Conservation (phyloP, 2,329 filamentous ascomycete species). For the Fusarium newnesense region DNA sequence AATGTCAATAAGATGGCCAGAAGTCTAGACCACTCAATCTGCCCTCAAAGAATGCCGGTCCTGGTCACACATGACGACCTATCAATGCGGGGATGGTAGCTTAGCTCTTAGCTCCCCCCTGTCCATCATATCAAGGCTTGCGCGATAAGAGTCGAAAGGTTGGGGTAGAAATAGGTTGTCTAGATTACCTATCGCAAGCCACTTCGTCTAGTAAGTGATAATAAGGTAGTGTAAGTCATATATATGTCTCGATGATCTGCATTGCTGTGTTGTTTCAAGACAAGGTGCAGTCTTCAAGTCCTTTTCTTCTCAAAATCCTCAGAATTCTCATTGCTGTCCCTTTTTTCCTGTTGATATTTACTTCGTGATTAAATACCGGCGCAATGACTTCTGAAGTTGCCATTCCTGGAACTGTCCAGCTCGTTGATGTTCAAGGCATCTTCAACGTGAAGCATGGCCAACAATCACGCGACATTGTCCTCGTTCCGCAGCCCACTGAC, state of each 20-base stretch:
- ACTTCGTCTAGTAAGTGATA: background rate
- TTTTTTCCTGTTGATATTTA: background rate
- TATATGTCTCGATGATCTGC: background rate
- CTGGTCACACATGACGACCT: background rate
- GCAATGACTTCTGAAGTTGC: background rate
- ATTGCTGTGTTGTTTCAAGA: background rate
- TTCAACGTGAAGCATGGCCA: constrained; percentile 34
- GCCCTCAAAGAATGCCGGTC: background rate
- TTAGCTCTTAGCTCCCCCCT: background rate
- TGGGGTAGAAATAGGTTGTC: background rate
- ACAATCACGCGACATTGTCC: constrained; percentile 31
- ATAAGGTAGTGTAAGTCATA: background rate
- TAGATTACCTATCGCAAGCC: background rate
- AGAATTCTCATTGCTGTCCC: background rate
- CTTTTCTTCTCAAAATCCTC: background rate
- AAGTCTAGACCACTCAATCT: background rate
- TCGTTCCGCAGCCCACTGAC: constrained; percentile 38
- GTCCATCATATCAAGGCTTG: background rate
- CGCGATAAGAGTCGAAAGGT: constrained; percentile 1
- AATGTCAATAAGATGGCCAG: background rate
- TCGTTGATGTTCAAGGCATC: constrained; percentile 31
- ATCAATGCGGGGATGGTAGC: constrained; percentile 1
- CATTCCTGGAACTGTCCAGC: constrained; percentile 37
- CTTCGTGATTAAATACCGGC: background rate
- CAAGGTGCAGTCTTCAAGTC: background rate